These are phyloP conservation scores for Zymoseptoria passerinii DNA, from an alignment of 2,329 filamentous ascomycete species.

Conservation along the genomic window DNA sequence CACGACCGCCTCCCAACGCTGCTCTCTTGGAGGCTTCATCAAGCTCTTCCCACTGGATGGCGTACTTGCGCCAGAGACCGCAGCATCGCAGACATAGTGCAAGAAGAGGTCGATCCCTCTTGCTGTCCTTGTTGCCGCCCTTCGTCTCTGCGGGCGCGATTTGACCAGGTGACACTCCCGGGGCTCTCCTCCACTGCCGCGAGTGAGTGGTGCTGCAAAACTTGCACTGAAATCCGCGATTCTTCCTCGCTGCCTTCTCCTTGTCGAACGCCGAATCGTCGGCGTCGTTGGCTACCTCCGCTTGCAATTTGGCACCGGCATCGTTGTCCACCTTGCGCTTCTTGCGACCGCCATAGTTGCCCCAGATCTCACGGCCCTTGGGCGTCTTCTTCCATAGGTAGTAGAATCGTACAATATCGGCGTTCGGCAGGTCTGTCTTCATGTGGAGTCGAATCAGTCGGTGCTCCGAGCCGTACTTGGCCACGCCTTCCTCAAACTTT, in stretches of 20 bases:
- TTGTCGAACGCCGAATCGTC: slow-evolving; percentile 96
- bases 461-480: slow-evolving; percentile 86
- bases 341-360: slow-evolving; percentile 76
- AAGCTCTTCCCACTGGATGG: slow-evolving; percentile 87
- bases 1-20: slow-evolving; percentile 68
- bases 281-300: slow-evolving; percentile 83
- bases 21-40: slow-evolving; percentile 89
- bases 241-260: slow-evolving; percentile 70
- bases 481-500: slow-evolving; percentile 84
- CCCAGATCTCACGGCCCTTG: slow-evolving; percentile 81
- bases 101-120: slow-evolving; percentile 62
- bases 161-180: slow-evolving; percentile 63
- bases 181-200: slow-evolving; percentile 85
- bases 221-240: slow-evolving; percentile 84
- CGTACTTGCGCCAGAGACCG: slow-evolving; percentile 90
- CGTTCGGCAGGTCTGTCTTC: slow-evolving; percentile 63
- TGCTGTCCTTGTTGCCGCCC: slow-evolving; percentile 60
- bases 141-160: slow-evolving; percentile 48
- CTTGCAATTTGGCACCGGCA: slow-evolving; percentile 66
- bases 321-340: slow-evolving; percentile 61
- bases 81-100: slow-evolving; percentile 87
- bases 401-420: slow-evolving; percentile 82
- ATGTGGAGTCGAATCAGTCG: slow-evolving; percentile 76
- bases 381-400: slow-evolving; percentile 97
- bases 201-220: slow-evolving; percentile 77